Percentiles rank a stretch among this genome's conserved stretches.
These are phyloP conservation scores for Fonsecaea multimorphosa DNA, from an alignment of 2,329 filamentous ascomycete genomes.

Conservation along the genomic window DNA sequence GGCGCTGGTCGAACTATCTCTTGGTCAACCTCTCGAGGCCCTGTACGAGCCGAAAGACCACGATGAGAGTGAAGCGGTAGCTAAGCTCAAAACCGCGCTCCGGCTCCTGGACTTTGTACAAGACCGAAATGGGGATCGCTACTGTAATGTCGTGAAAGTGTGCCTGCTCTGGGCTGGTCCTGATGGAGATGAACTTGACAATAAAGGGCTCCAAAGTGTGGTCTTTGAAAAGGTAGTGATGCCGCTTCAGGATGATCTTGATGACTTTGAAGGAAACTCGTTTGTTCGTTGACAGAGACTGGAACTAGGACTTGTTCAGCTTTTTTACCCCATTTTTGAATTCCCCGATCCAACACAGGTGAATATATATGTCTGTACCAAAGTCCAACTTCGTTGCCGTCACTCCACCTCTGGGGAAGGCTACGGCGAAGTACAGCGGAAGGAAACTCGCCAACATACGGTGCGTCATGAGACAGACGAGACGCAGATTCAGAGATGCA, in stretches of 20 bases:
- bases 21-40: slow-evolving; percentile 31
- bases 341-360: too few species aligned
- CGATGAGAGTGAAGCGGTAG: slow-evolving; percentile 24
- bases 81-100: slow-evolving; percentile 36
- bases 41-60: slow-evolving; percentile 31
- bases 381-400: not conserved
- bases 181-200: slow-evolving; percentile 25
- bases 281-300: not conserved
- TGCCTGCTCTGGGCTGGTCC: slow-evolving; percentile 32
- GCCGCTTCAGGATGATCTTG: slow-evolving; percentile 26
- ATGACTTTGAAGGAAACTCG: slow-evolving; percentile 25
- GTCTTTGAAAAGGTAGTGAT: slow-evolving; percentile 31
- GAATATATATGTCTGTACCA: not conserved
- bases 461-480: not conserved
- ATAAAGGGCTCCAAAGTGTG: slow-evolving; percentile 27
- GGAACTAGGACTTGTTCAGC: not conserved
- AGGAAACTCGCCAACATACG: not conserved
- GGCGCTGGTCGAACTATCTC: slow-evolving; percentile 35
- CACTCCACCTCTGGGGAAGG: not conserved
- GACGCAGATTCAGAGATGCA: not conserved
- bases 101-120: slow-evolving; percentile 26
- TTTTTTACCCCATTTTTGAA: too few species aligned
- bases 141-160: slow-evolving; percentile 31
- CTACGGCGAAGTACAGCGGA: not conserved
- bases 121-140: slow-evolving; percentile 33